Evolutionary conservation across 2,329 filamentous ascomycete genomes (phyloP).

Genomic region (Cladobotryum protrusum): DNA sequence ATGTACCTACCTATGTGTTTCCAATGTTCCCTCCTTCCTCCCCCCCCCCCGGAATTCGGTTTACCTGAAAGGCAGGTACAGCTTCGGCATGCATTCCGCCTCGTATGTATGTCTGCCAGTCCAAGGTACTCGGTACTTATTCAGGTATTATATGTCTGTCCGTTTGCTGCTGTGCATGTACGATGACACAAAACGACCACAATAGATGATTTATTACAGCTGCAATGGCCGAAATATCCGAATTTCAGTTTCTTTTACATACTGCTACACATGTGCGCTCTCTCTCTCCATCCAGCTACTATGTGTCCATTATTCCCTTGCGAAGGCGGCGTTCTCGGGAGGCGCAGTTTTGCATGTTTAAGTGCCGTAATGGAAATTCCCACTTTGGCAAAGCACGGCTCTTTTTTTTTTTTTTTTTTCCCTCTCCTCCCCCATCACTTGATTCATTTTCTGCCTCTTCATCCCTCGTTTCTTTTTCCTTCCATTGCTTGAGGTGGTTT

Average conservation of each 20-base stretch:
- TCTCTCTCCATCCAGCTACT: too few species aligned
- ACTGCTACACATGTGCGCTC: too few species aligned
- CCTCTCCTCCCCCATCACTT: background rate
- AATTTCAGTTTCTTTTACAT: background rate
- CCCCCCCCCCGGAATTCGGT: background rate
- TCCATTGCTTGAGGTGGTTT: background rate
- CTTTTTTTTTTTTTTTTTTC: background rate
- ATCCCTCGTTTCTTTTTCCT: constrained; percentile 1
- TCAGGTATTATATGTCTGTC: too few species aligned
- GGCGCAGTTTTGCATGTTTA: constrained; percentile 5
- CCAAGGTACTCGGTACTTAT: too few species aligned
- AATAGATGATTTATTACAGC: too few species aligned
- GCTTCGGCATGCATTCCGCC: too few species aligned
- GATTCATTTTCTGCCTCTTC: constrained; percentile 1
- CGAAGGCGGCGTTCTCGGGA: background rate
- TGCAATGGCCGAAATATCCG: too few species aligned
- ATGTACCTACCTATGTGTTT: background rate
- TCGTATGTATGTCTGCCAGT: too few species aligned
- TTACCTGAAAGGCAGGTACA: too few species aligned
- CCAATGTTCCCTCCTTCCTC: background rate
- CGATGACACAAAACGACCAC: too few species aligned
- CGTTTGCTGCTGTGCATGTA: too few species aligned
- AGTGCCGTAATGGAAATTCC: constrained; percentile 13
- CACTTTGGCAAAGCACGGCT: constrained; percentile 8
- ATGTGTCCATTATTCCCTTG: too few species aligned